A percentile compares a stretch with the other conserved stretches of the same genome.
Evolutionary conservation across 2,329 filamentous ascomycete genomes (phyloP).

Genomic region (Phoma sp.): DNA sequence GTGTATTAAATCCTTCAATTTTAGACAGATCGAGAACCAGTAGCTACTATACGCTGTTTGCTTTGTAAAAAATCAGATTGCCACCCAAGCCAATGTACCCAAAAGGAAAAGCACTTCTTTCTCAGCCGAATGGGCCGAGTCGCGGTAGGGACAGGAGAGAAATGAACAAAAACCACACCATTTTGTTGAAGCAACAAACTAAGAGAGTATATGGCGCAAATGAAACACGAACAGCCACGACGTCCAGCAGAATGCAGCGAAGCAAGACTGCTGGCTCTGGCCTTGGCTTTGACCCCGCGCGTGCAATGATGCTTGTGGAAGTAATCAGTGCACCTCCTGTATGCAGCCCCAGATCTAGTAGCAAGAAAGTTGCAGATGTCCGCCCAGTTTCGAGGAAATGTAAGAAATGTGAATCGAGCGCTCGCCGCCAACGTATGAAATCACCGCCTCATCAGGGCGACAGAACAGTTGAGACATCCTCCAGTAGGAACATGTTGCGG

Average conservation of each 20-base stretch:
- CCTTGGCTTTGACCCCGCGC: constrained; percentile 27
- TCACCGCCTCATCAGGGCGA: constrained; percentile 3
- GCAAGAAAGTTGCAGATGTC: constrained; percentile 30
- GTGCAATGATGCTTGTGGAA: constrained; percentile 30
- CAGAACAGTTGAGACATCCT: constrained; percentile 17
- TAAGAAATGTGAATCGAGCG: constrained; percentile 22
- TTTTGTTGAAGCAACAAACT: constrained; percentile 14
- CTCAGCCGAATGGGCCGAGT: constrained; percentile 1
- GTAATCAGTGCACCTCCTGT: constrained; percentile 33
- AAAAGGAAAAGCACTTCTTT: constrained; percentile 1
- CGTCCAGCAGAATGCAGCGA: constrained; percentile 30
- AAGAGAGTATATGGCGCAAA: constrained; percentile 18
- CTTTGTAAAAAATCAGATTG: constrained; percentile 24
- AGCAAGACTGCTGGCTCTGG: constrained; percentile 28
- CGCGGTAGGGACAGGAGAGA: constrained; percentile 24
- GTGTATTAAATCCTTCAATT: constrained; percentile 19
- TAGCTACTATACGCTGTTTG: constrained; percentile 23
- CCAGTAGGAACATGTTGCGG: constrained; percentile 15
- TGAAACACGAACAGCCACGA: constrained; percentile 34
- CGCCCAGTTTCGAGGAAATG: constrained; percentile 29
- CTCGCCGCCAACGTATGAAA: constrained; percentile 25
- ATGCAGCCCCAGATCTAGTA: constrained; percentile 37
- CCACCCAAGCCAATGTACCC: constrained; percentile 25
- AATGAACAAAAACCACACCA: constrained; percentile 14
- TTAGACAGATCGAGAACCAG: constrained; percentile 12